These are phyloP conservation scores for Aphelidium insulamus DNA, from an alignment of 371 early-diverging fungal species.

Conservation along the genomic window DNA sequence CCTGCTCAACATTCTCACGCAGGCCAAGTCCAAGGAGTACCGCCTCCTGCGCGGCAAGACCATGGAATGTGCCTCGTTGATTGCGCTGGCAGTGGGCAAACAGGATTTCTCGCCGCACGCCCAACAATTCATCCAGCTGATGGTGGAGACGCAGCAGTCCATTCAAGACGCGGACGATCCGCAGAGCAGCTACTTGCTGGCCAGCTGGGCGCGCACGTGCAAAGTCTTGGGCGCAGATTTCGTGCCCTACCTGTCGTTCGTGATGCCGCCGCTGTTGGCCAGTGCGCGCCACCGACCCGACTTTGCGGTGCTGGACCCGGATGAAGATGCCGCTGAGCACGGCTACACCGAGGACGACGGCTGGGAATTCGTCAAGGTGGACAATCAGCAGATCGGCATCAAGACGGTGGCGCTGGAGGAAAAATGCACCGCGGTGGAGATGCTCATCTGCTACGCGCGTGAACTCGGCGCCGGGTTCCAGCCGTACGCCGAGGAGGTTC, in stretches of 20 bases:
- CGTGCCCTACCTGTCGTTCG: slow-evolving; percentile 66
- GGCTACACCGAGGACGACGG: slow-evolving; percentile 78
- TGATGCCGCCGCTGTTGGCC: slow-evolving; percentile 77
- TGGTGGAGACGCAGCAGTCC: slow-evolving; percentile 52
- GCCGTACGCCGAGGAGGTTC: slow-evolving; percentile 50
- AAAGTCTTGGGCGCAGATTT: slow-evolving; percentile 82
- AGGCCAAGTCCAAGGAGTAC: slow-evolving; percentile 61
- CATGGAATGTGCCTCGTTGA: slow-evolving; percentile 76
- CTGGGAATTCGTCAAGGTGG: slow-evolving; percentile 76
- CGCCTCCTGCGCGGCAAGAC: slow-evolving; percentile 79
- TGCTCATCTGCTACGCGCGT: slow-evolving; percentile 81
- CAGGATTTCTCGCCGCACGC: slow-evolving; percentile 62
- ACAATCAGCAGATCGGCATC: slow-evolving; percentile 82
- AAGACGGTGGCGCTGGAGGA: slow-evolving; percentile 84
- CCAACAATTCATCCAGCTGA: slow-evolving; percentile 43
- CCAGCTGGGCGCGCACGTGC: slow-evolving; percentile 91
- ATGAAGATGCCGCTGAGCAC: slow-evolving; percentile 53
- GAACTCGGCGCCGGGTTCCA: slow-evolving; percentile 73
- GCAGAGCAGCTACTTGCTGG: slow-evolving; percentile 66
- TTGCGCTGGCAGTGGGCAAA: slow-evolving; percentile 79
- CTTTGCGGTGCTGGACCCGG: slow-evolving; percentile 61
- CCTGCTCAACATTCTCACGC: slow-evolving; percentile 56
- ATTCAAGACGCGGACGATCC: slow-evolving; percentile 75
- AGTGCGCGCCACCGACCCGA: slow-evolving; percentile 77
- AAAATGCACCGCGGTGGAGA: slow-evolving; percentile 89